Percentiles rank a stretch among this genome's conserved stretches.
These are phyloP conservation scores for Gorgonomyces haynaldii DNA, from an alignment of 192 early-diverging fungal genomes.

Conservation along the genomic window DNA sequence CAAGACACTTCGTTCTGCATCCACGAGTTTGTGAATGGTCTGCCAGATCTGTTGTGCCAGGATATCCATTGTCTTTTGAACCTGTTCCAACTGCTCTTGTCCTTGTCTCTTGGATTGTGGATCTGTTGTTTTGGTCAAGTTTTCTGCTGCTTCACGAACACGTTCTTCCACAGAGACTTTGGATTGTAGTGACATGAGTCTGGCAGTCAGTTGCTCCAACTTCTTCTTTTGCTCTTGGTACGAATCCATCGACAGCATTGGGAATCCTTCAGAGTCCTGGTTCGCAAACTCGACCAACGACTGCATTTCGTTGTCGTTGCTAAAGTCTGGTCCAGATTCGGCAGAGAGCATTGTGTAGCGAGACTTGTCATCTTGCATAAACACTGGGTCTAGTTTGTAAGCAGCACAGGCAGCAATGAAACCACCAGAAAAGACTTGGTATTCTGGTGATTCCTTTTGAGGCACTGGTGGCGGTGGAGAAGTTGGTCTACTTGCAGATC, in stretches of 20 bases:
- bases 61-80: slow-evolving; percentile 3
- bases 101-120: slow-evolving; percentile 20
- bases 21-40: slow-evolving; percentile 15
- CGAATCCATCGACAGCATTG: slow-evolving; percentile 15
- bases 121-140: slow-evolving; percentile 9
- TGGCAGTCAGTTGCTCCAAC: slow-evolving; percentile 9
- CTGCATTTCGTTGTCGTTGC: too few relatives aligned
- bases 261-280: slow-evolving; percentile 21
- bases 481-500: too few relatives aligned
- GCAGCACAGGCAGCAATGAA: too few relatives aligned
- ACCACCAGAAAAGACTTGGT: too few relatives aligned
- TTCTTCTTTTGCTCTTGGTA: slow-evolving; percentile 29
- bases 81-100: slow-evolving; percentile 20
- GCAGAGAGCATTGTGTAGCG: too few relatives aligned
- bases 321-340: too few relatives aligned
- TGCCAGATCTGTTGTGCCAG: slow-evolving; percentile 18
- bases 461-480: too few relatives aligned
- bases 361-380: too few relatives aligned
- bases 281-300: too few relatives aligned
- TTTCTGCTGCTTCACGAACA: slow-evolving; percentile 29
- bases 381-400: too few relatives aligned
- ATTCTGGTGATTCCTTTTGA: too few relatives aligned
- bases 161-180: slow-evolving; percentile 26
- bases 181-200: slow-evolving; percentile 23
- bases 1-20: slow-evolving; percentile 30